These are phyloP conservation scores for Trichomonas vaginalis DNA, from an alignment of 208 protist species.

Conservation along the genomic window DNA sequence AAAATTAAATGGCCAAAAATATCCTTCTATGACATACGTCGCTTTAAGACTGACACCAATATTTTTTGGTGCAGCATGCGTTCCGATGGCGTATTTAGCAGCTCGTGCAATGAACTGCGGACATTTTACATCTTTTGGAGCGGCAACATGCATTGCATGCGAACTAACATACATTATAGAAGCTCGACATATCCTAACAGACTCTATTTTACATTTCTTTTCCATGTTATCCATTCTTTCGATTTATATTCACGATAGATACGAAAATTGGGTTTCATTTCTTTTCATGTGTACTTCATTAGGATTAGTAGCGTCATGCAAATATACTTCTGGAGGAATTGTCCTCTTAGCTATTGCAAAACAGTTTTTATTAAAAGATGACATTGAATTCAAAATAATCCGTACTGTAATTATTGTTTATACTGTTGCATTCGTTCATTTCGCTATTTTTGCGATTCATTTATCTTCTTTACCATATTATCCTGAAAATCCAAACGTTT, in stretches of 20 bases:
- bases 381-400: background rate
- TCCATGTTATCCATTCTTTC: background rate
- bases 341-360: background rate
- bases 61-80: background rate
- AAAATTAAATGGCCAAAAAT: background rate
- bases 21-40: background rate
- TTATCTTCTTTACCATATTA: background rate
- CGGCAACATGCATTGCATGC: background rate
- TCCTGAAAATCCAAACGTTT: background rate
- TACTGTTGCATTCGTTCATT: background rate
- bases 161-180: background rate
- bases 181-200: background rate
- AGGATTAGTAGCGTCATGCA: background rate
- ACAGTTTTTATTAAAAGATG: background rate
- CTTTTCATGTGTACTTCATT: background rate
- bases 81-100: background rate
- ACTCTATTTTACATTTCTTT: background rate
- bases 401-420: background rate
- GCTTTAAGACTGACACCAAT: background rate
- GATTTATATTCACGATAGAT: background rate
- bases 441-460: background rate
- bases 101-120: background rate
- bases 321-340: background rate
- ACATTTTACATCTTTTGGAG: background rate
- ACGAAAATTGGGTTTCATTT: background rate